Conservation (phyloP, 306 rosid species). For the Quercus ilex region DNA sequence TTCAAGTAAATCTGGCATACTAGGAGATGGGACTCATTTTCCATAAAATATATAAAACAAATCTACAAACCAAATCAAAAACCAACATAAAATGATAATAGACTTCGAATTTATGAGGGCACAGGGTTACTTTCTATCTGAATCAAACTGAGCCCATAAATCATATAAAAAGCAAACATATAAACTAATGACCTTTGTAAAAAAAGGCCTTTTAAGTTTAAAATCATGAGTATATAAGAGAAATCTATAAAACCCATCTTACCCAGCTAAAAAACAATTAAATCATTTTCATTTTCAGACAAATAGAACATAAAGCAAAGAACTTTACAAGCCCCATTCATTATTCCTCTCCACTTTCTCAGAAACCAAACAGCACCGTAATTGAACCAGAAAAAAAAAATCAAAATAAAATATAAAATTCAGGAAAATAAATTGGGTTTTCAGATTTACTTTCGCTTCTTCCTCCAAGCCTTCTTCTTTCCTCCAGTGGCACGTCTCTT, state of each 20-base stretch:
- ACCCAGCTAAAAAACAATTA: neutral
- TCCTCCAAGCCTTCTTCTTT: conserved; percentile 72
- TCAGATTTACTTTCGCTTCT: conserved; percentile 52
- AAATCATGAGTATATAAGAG: neutral
- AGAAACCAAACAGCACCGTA: neutral
- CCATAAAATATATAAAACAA: neutral
- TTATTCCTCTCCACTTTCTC: neutral
- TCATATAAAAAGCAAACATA: neutral
- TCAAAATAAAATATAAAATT: neutral
- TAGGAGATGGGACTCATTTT: neutral
- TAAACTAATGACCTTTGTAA: neutral
- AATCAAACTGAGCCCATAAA: neutral
- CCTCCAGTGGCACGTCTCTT: conserved; percentile 71
- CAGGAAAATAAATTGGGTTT: neutral
- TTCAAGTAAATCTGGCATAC: neutral
- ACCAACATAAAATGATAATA: neutral
- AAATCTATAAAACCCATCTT: neutral
- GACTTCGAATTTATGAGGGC: neutral
- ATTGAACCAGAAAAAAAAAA: neutral
- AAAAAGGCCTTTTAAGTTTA: neutral
- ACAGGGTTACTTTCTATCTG: neutral
- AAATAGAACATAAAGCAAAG: neutral
- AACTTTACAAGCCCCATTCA: too few species aligned
- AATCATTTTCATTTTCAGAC: neutral
- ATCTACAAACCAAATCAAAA: neutral